Evolutionary conservation across 2,329 filamentous ascomycete species (phyloP).

Genomic region (Microascus cirrosus): DNA sequence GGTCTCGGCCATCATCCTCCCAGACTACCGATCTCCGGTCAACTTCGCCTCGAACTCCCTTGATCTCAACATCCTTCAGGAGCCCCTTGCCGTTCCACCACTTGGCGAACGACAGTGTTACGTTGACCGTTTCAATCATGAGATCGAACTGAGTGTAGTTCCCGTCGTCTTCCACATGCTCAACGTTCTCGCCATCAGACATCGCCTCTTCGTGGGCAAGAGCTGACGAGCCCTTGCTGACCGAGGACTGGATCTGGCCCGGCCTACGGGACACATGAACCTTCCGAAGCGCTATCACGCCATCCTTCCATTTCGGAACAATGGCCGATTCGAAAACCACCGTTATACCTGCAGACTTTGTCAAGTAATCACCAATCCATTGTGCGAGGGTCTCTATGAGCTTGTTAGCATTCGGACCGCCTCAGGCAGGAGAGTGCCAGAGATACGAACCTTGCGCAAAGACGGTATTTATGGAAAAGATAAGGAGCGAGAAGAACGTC

Average conservation of each 20-base stretch:
- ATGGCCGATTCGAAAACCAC: conserved; percentile 97
- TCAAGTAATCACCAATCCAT: conserved; percentile 92
- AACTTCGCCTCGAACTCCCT: conserved; percentile 83
- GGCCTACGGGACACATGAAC: conserved; percentile 90
- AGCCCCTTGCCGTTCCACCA: conserved; percentile 98
- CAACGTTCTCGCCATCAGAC: conserved; percentile 35
- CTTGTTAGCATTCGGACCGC: conserved; percentile 9
- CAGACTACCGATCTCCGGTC: conserved; percentile 79
- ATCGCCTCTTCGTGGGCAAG: conserved; percentile 72
- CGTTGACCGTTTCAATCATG: conserved; percentile 89
- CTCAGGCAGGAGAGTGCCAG: neutral
- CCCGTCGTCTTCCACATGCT: conserved; percentile 58
- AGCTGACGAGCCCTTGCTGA: conserved; percentile 83
- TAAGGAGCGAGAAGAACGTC: conserved; percentile 87
- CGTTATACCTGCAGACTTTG: conserved; percentile 82
- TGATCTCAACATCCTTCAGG: conserved; percentile 84
- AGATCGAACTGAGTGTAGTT: conserved; percentile 98
- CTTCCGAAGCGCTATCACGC: conserved; percentile 92
- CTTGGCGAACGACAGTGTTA: conserved; percentile 93
- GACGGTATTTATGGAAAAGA: conserved; percentile 88
- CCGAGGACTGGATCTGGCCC: conserved; percentile 68
- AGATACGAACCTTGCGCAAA: conserved; percentile 68
- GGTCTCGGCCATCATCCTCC: conserved; percentile 48
- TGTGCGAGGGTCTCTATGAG: conserved; percentile 72
- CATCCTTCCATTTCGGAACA: conserved; percentile 89